Evolutionary conservation across 768 basidiomycete species (phyloP).

Genomic region (Hypsizygus marmoreus): DNA sequence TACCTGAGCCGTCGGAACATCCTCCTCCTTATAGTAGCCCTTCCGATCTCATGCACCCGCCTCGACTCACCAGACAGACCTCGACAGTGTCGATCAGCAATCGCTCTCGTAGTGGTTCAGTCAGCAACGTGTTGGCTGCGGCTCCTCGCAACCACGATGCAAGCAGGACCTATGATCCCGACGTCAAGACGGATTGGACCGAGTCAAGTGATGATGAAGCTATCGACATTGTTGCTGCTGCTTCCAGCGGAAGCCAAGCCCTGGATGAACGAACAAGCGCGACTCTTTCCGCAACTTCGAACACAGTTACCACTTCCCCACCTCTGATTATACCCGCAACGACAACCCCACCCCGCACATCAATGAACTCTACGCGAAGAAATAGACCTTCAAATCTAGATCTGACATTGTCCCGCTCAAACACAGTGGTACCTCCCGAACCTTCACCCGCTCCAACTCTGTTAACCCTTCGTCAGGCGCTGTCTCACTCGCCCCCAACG

Average conservation of each 20-base stretch:
- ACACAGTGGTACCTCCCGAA: slow-evolving; percentile 40
- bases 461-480: slow-evolving; percentile 64
- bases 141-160: slow-evolving; percentile 38
- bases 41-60: slow-evolving; percentile 32
- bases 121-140: slow-evolving; percentile 60
- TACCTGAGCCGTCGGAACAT: slow-evolving; percentile 46
- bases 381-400: slow-evolving; percentile 72
- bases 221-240: slow-evolving; percentile 80
- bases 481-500: slow-evolving; percentile 48
- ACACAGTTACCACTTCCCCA: slow-evolving; percentile 23
- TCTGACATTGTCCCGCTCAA: slow-evolving; percentile 45
- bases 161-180: slow-evolving; percentile 38
- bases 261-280: slow-evolving; percentile 83
- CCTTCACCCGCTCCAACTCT: slow-evolving; percentile 67
- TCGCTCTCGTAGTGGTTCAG: slow-evolving; percentile 54
- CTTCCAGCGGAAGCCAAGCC: slow-evolving; percentile 77
- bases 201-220: slow-evolving; percentile 88
- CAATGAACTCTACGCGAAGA: slow-evolving; percentile 40
- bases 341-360: slow-evolving; percentile 30
- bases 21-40: slow-evolving; percentile 66
- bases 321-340: slow-evolving; percentile 28
- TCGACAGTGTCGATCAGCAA: slow-evolving; percentile 45
- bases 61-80: slow-evolving; percentile 37
- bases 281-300: slow-evolving; percentile 35
- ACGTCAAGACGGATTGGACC: slow-evolving; percentile 67